Base-by-base conservation (phyloP, 176 grass and related monocot genomes). In the Carex kokanica region DNA sequence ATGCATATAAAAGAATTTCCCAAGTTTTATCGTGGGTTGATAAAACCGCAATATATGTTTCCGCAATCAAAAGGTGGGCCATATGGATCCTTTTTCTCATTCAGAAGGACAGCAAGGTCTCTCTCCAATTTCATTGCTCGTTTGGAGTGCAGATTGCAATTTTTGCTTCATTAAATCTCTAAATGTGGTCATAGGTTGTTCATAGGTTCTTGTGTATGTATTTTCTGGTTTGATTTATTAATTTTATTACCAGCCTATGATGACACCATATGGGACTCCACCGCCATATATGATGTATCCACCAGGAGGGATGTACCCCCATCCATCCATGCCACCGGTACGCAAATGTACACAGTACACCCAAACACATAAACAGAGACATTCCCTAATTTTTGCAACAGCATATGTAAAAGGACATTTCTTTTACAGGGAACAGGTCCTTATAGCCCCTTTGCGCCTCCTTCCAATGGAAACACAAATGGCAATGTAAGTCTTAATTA, bases 201-300 rank as follows among this genome's bases (percentile, higher is more conserved):
- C 65, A 17, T 40, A 66, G 11, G 29, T 69, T 64, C 40, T 68
- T 15, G 16, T 49, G 14, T 31, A 83, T 64, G 23, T 63, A 17
- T 11, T 85, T 78, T 67, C 29, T 38, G 27, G 14, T 65, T 56
- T 47, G 83, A 83, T 89, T 84, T 74, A 60, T 34, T 70, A 11
- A 67, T 66, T 67, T 16, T 90, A 24, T 81, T 80, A 64, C 34
- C 84, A 87, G 88, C 88, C 65, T 34, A 79, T 86, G 43, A 90
- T 90, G 81, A 55, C 84, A 40, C 88, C 88, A 64, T 90, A 87
- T 90, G 88, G 85, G 47, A 87, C 84, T 13, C 79, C 79, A 12
- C 78, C 84, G 68, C 84, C 84, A 56, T 90, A 90, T 86, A 67
- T 90, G 64, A 84, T 84, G 88, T 90, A 90, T 81, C 88, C 88